phyloP scores from a whole-genome alignment of 2,329 filamentous ascomycete genomes.

The Aspergillus jensenii region DNA sequence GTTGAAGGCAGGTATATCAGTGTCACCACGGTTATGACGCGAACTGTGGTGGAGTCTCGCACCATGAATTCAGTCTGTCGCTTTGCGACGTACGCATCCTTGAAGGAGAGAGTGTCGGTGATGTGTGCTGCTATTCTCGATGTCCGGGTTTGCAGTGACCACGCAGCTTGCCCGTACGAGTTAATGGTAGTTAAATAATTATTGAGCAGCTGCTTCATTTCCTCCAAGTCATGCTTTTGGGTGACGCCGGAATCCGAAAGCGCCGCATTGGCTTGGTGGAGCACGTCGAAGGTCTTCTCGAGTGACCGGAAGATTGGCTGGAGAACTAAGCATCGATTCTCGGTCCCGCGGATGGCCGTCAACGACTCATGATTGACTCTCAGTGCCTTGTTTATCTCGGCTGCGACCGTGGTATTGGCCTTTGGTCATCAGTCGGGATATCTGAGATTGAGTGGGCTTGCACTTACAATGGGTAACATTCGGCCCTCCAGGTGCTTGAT shows the following conservation, averaged over 20 bases:
- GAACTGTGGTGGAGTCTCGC: conserved; percentile 25
- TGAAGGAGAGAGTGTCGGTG: conserved; percentile 23
- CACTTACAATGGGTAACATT: conserved; percentile 23
- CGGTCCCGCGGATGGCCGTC: conserved; percentile 15
- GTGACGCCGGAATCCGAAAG: conserved; percentile 5
- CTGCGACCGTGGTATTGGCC: conserved; percentile 10
- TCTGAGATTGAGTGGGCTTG: neutral
- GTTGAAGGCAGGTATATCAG: conserved; percentile 37
- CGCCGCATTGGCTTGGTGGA: conserved; percentile 9
- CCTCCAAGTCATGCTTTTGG: conserved; percentile 1
- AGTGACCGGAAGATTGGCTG: conserved; percentile 20
- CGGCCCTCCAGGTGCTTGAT: conserved; percentile 24
- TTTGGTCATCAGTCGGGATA: neutral
- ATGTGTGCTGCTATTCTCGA: conserved; percentile 21
- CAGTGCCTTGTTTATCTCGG: conserved; percentile 11
- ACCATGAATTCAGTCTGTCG: conserved; percentile 25
- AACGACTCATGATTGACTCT: conserved; percentile 22
- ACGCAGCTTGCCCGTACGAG: conserved; percentile 18
- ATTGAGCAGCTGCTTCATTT: conserved; percentile 16
- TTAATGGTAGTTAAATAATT: conserved; percentile 17
- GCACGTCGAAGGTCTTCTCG: conserved; percentile 12
- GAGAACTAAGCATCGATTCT: conserved; percentile 22
- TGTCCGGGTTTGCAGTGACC: conserved; percentile 19
- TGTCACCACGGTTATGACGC: conserved; percentile 30
- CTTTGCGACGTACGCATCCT: conserved; percentile 17